These are phyloP conservation scores for Saccharomycopsis olivae DNA, from an alignment of 805 yeast genomes.

Conservation along the genomic window DNA sequence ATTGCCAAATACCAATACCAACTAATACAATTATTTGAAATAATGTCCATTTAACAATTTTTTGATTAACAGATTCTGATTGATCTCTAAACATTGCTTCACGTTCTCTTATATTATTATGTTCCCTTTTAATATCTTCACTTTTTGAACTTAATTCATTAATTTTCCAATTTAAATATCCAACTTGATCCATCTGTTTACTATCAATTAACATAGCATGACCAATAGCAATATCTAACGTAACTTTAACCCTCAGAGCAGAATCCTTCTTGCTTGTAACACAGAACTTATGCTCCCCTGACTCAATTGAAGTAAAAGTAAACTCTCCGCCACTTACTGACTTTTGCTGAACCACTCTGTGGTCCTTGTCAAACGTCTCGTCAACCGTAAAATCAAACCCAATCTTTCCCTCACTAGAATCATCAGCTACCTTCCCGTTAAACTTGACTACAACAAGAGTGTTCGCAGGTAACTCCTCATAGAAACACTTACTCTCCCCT, in stretches of 20 bases:
- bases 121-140: slow-evolving; percentile 53
- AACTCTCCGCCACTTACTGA: slow-evolving; percentile 54
- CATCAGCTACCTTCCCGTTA: slow-evolving; percentile 54
- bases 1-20: slow-evolving; percentile 64
- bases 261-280: slow-evolving; percentile 30
- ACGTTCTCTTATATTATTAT: slow-evolving; percentile 48
- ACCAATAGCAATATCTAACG: slow-evolving; percentile 65
- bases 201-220: slow-evolving; percentile 54
- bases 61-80: slow-evolving; percentile 63
- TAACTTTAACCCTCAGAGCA: slow-evolving; percentile 50
- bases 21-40: slow-evolving; percentile 59
- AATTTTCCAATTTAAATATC: slow-evolving; percentile 44
- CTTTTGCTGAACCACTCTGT: slow-evolving; percentile 63
- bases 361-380: slow-evolving; percentile 76
- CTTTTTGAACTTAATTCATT: slow-evolving; percentile 47
- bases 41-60: slow-evolving; percentile 65
- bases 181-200: slow-evolving; percentile 42
- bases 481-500: slow-evolving; percentile 73
- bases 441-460: slow-evolving; percentile 75
- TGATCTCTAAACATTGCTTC: slow-evolving; percentile 71
- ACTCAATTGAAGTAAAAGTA: slow-evolving; percentile 70
- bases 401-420: slow-evolving; percentile 41
- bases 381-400: slow-evolving; percentile 23
- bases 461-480: slow-evolving; percentile 65
- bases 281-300: slow-evolving; percentile 82